Base-by-base conservation (phyloP, 495 filamentous ascomycete species). In the Echria macrotheca region DNA sequence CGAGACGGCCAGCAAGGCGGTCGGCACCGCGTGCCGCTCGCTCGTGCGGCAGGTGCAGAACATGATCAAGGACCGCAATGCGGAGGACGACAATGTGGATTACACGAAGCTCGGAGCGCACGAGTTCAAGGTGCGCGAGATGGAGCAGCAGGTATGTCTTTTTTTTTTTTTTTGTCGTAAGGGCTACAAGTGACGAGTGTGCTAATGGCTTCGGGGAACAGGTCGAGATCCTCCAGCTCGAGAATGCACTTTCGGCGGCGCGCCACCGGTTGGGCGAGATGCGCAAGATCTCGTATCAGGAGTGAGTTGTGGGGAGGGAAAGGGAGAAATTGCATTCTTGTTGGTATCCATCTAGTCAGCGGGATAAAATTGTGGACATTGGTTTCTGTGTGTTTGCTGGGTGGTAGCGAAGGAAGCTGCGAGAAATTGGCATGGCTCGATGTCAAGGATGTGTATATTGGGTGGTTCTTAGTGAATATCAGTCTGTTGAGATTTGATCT, bases 111-210 rank as follows among this genome's bases (percentile, higher is more conserved):
- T 97, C 28, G 89, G 86, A 57, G 79, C 84, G 41, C 89, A 95
- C 69, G 93, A 97, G 72, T 96, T 98, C 76, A 98, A 98, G 74
- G 89, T 96, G 11, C 78, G 84, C 60, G 90, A 98, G 75, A 98
- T 98, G 94, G 91, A 98, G 72, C 94, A 98, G 67, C 94, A 98
- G 87, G 91, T 96, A 75, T 54, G 82, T 79, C 10, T 8, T 55
- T 55, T 52, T 23, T 29, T 32, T 35, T 50, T 55, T 43, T 49
- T 14, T 55, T 48, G 42, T 55, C 51, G 40, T 26, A 9, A 11
- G 5, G 23, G 5, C 4, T 15, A 8, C 38, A 3, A 28, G 14
- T 41, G 3, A 17, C 1, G 24, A 41, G 47, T 19, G 12, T 14
- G 10, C 45, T 45, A 52, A 22, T 33, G 9, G 9, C n/a, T 2